These are phyloP conservation scores for Tolypocladium ovalisporum DNA, from an alignment of 2,329 filamentous ascomycete species.

Conservation along the genomic window DNA sequence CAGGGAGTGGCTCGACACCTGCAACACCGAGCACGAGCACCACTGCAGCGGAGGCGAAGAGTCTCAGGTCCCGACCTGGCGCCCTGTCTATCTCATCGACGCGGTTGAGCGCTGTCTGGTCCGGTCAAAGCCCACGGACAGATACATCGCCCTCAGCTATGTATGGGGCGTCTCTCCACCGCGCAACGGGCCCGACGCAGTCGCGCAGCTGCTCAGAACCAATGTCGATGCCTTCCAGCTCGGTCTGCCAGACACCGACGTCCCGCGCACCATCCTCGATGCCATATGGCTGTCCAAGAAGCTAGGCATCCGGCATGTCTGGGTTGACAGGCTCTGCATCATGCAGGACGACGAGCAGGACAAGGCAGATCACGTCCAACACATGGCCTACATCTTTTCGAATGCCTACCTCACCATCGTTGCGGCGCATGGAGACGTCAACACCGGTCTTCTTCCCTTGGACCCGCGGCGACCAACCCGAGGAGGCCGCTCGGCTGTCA, in stretches of 20 bases:
- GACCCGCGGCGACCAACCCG: slow-evolving; percentile 20
- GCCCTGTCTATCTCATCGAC: slow-evolving; percentile 30
- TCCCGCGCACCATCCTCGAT: slow-evolving; percentile 31
- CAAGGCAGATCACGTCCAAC: slow-evolving; percentile 25
- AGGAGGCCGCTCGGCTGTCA: slow-evolving; percentile 11
- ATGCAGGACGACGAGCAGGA: slow-evolving; percentile 31
- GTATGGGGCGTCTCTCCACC: slow-evolving; percentile 25
- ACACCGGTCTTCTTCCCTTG: slow-evolving; percentile 25
- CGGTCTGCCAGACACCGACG: slow-evolving; percentile 22
- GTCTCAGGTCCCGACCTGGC: slow-evolving; percentile 20
- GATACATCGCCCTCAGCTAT: slow-evolving; percentile 35
- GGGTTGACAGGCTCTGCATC: slow-evolving; percentile 35
- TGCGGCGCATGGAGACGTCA: slow-evolving; percentile 27
- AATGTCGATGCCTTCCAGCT: slow-evolving; percentile 26
- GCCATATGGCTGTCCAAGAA: slow-evolving; percentile 33
- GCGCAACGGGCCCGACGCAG: slow-evolving; percentile 13
- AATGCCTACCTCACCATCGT: slow-evolving; percentile 34
- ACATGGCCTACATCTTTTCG: slow-evolving; percentile 34
- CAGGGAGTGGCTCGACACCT: slow-evolving; percentile 31
- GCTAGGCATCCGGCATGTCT: slow-evolving; percentile 30
- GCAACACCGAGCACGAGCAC: slow-evolving; percentile 27
- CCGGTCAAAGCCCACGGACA: slow-evolving; percentile 23
- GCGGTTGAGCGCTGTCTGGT: slow-evolving; percentile 27
- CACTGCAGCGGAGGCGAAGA: slow-evolving; percentile 24
- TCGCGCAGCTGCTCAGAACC: slow-evolving; percentile 20